phyloP scores from a whole-genome alignment of 2,329 filamentous ascomycete species.

The Plectosphaerella sp. region DNA sequence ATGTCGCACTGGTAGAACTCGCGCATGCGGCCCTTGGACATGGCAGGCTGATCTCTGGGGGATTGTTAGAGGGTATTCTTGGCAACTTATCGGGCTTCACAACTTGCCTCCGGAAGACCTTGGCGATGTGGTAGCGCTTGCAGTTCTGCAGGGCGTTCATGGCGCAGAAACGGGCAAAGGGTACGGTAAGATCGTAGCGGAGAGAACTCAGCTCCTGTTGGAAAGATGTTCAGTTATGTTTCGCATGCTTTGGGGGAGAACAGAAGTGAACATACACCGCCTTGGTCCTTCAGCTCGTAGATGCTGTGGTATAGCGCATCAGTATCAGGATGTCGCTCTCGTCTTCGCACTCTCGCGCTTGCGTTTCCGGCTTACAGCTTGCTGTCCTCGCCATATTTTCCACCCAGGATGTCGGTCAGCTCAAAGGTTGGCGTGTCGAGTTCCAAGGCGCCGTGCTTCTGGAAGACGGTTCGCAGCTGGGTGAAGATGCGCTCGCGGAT shows the following conservation, averaged over 20 bases:
- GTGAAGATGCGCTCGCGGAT: slow-evolving; percentile 77
- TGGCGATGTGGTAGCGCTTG: slow-evolving; percentile 93
- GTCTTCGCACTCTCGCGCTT: neutral
- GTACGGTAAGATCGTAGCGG: slow-evolving; percentile 83
- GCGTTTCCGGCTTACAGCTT: slow-evolving; percentile 59
- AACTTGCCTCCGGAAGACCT: slow-evolving; percentile 52
- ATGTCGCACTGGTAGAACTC: slow-evolving; percentile 99
- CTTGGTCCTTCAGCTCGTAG: slow-evolving; percentile 66
- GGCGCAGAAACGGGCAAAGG: slow-evolving; percentile 87
- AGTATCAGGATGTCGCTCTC: neutral
- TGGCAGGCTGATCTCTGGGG: slow-evolving; percentile 66
- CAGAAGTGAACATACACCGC: slow-evolving; percentile 65
- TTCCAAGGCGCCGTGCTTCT: slow-evolving; percentile 74
- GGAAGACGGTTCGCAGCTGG: slow-evolving; percentile 74
- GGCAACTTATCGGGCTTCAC: neutral
- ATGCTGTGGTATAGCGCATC: neutral
- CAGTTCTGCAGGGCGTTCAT: slow-evolving; percentile 82
- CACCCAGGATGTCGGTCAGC: slow-evolving; percentile 77
- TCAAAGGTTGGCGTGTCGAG: slow-evolving; percentile 85
- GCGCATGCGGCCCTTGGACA: slow-evolving; percentile 88
- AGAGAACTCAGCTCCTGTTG: slow-evolving; percentile 32
- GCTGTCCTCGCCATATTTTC: slow-evolving; percentile 88
- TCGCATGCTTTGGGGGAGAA: neutral
- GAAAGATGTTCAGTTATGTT: neutral
- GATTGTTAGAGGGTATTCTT: slow-evolving; percentile 24